These are phyloP conservation scores for Exophiala oligosperma DNA, from an alignment of 2,329 filamentous ascomycete species.

Conservation along the genomic window DNA sequence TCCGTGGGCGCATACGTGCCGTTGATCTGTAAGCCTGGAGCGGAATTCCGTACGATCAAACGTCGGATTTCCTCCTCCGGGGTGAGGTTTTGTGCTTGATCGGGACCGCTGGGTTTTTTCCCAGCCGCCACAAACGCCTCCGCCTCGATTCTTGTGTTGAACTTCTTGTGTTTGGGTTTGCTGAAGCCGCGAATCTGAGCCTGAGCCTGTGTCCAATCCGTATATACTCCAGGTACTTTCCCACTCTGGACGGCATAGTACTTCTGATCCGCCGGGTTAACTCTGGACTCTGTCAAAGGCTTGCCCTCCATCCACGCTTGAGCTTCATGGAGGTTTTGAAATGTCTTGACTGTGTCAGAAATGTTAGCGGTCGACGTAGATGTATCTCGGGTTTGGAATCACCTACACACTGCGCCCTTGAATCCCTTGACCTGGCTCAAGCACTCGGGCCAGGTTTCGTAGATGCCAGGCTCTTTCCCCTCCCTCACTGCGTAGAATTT, in stretches of 20 bases:
- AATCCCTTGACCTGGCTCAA: slow-evolving; percentile 62
- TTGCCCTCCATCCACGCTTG: slow-evolving; percentile 71
- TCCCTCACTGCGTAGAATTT: slow-evolving; percentile 66
- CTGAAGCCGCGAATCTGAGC: slow-evolving; percentile 73
- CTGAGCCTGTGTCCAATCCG: slow-evolving; percentile 67
- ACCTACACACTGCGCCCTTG: slow-evolving; percentile 69
- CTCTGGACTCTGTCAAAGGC: slow-evolving; percentile 41
- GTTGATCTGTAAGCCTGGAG: slow-evolving; percentile 39
- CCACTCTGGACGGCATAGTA: slow-evolving; percentile 64
- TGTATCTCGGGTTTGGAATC: neutral
- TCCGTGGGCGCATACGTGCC: slow-evolving; percentile 40
- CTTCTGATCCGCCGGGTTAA: slow-evolving; percentile 38
- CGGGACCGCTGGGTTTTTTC: slow-evolving; percentile 25
- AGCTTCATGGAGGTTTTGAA: slow-evolving; percentile 72
- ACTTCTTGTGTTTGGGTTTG: slow-evolving; percentile 68
- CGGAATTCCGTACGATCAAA: slow-evolving; percentile 31
- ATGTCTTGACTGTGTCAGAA: slow-evolving; percentile 69
- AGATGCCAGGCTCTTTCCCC: slow-evolving; percentile 62
- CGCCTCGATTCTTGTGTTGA: slow-evolving; percentile 68
- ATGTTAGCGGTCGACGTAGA: slow-evolving; percentile 7
- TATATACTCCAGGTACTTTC: slow-evolving; percentile 61
- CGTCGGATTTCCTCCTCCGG: slow-evolving; percentile 28
- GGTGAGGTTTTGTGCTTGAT: slow-evolving; percentile 11
- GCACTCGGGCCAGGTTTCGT: slow-evolving; percentile 64
- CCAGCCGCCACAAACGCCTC: slow-evolving; percentile 67